phyloP scores from a whole-genome alignment of 1,284 basidiomycete genomes.

The Melampsora larici-populina region DNA sequence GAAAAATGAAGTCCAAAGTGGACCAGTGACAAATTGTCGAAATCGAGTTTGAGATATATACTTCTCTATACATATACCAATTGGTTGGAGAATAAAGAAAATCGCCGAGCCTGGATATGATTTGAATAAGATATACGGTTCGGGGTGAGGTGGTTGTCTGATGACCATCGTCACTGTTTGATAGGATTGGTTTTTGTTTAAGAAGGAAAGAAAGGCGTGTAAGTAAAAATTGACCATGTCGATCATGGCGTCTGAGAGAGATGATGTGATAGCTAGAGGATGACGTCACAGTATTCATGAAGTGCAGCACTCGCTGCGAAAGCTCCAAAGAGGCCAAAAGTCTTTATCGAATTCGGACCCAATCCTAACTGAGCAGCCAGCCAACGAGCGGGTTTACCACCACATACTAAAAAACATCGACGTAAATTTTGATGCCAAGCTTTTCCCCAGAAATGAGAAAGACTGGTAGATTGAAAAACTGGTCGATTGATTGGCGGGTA shows the following conservation, averaged over 20 bases:
- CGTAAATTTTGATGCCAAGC: neutral
- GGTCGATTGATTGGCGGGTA: neutral
- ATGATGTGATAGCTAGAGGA: neutral
- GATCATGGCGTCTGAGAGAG: neutral
- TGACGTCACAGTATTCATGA: neutral
- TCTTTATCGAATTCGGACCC: neutral
- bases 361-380: neutral
- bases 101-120: neutral
- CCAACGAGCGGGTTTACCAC: conserved; percentile 3
- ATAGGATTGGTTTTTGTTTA: no score
- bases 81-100: neutral
- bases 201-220: neutral
- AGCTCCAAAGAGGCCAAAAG: neutral
- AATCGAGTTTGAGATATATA: neutral
- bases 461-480: neutral
- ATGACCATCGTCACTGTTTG: neutral
- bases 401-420: neutral
- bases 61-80: neutral
- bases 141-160: neutral
- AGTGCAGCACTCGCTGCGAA: neutral
- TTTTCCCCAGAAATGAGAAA: neutral
- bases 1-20: no score
- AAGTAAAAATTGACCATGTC: neutral
- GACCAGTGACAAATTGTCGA: no score
- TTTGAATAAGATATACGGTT: neutral